Base-by-base conservation (phyloP, 805 yeast genomes). In the Martiniozyma abietophila region DNA sequence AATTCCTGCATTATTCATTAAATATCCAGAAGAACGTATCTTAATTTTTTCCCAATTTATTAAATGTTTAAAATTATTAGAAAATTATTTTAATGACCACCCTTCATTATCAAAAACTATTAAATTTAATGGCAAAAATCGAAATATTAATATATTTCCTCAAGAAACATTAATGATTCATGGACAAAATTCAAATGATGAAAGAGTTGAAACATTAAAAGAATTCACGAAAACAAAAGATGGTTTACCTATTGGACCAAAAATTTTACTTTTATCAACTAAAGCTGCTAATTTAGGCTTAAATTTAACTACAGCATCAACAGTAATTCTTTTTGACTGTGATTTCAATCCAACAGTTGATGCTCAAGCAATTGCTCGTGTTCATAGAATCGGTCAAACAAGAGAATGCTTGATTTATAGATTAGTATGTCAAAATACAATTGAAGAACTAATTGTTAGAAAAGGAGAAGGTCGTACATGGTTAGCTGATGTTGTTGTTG, bases 331-430 rank as follows among this genome's bases (percentile, higher is more conserved):
- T 8, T 86, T 84, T 51, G 98, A 89, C 50, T 80, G 85, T 37
- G 98, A 89, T 51, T 89, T 96, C 95, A 89, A 89, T 49, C 98
- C 97, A 0, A 96, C 89, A 51, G 94, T 85, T 42, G 97, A 89
- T 57, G 61, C 86, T 32, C 98, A 89, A 54, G 97, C 97, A 0
- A 89, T 89, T 75, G 97, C 88, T 48, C 67, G 98, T 35, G 94
- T 82, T 9, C 97, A 89, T 53, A 65, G 98, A 50, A 84, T 92
- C 35, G 97, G 97, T 1, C 98, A 89, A 54, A 67, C 62, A 1
- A 74, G 71, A 35, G 96, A 96, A 1, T 95, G 88, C 4, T 65
- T 83, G 16, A 71, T 89, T 1, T 84, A 79, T 51, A 67, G 97
- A 41, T 65, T 92, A 17, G 77, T 86, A 12, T 69, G 83, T 8